These are phyloP conservation scores for Coemansia sp. DNA, from an alignment of 192 early-diverging fungal genomes.

Conservation along the genomic window DNA sequence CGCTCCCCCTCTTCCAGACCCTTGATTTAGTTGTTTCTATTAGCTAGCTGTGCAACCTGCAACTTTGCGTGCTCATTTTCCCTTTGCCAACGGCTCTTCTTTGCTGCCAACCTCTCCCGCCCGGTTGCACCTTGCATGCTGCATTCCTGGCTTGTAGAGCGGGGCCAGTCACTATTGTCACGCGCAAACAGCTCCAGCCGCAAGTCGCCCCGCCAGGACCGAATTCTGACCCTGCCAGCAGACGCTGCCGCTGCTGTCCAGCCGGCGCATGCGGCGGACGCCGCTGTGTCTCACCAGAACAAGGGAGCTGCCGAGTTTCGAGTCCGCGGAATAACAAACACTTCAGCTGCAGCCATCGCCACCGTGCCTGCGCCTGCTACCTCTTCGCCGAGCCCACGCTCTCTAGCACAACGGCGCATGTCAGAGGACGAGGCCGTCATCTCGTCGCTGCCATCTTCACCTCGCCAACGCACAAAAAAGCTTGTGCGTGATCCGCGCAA, in stretches of 20 bases:
- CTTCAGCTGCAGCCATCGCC: constrained; percentile 8
- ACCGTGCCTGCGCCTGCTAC: constrained; percentile 13
- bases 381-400: not conserved
- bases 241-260: constrained; percentile 42
- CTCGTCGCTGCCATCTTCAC: constrained; percentile 5
- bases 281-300: constrained; percentile 3
- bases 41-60: constrained; percentile 10
- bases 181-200: constrained; percentile 44
- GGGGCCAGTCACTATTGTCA: constrained; percentile 48
- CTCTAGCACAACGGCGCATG: constrained; percentile 21
- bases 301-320: constrained; percentile 42
- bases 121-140: constrained; percentile 36
- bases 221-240: constrained; percentile 31
- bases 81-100: not conserved
- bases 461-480: constrained; percentile 38
- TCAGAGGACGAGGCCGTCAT: constrained; percentile 23
- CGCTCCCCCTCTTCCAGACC: not conserved
- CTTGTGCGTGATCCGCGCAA: constrained; percentile 48
- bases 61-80: not conserved
- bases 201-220: constrained; percentile 37
- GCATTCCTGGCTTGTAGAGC: constrained; percentile 45
- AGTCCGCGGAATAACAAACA: constrained; percentile 21
- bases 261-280: constrained; percentile 20
- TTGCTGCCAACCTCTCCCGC: not conserved
- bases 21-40: constrained; percentile 10